phyloP scores from a whole-genome alignment of 192 early-diverging fungal genomes.

The Lunasporangiospora selenospora region DNA sequence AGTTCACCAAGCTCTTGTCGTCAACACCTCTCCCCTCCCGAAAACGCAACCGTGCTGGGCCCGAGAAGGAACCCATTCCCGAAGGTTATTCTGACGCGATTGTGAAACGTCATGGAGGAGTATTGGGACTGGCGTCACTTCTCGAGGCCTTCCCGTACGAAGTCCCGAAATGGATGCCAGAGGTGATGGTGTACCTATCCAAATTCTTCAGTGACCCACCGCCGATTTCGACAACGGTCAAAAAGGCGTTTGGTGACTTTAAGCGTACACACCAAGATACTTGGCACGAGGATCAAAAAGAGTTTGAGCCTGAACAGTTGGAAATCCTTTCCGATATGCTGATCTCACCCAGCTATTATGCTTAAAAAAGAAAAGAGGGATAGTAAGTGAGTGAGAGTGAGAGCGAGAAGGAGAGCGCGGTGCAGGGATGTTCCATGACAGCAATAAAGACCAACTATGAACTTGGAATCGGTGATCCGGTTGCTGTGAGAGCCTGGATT shows the following conservation, averaged over 20 bases:
- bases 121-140: constrained; percentile 88
- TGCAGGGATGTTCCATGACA: no score
- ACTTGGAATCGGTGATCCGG: no score
- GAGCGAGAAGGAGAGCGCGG: no score
- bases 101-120: constrained; percentile 82
- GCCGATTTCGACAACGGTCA: constrained; percentile 84
- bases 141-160: constrained; percentile 94
- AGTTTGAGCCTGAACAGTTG: constrained; percentile 80
- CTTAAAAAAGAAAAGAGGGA: constrained; percentile 47
- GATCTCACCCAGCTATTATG: constrained; percentile 87
- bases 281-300: constrained; percentile 88
- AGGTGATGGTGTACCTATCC: constrained; percentile 79
- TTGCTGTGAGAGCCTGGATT: no score
- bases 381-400: neutral
- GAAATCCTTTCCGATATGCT: constrained; percentile 88
- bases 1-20: constrained; percentile 46
- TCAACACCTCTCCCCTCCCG: constrained; percentile 53
- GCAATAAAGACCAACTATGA: no score
- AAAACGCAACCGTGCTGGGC: constrained; percentile 40
- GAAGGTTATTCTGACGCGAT: constrained; percentile 63
- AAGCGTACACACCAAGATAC: constrained; percentile 93
- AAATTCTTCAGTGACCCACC: constrained; percentile 82
- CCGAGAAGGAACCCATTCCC: constrained; percentile 30
- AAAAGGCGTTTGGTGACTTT: constrained; percentile 92
- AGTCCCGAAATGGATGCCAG: constrained; percentile 91